Evolutionary conservation across 495 filamentous ascomycete genomes (phyloP), one percentile per base, ranked within the genome.

Genomic region (Usnea hakonensis): DNA sequence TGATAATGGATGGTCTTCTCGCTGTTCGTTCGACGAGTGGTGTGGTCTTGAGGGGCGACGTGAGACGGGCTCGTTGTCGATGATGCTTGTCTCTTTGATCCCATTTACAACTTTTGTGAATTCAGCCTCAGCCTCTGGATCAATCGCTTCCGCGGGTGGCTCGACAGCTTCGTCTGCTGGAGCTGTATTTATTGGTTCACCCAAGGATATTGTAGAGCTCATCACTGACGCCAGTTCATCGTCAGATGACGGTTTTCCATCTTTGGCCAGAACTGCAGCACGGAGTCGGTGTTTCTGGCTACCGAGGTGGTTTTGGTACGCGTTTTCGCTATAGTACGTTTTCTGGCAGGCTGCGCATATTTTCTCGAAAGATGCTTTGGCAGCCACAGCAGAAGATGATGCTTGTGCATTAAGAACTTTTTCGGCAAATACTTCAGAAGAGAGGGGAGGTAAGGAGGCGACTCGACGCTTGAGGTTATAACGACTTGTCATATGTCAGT

Each of bases 381-480:
- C 89, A 50, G 90, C 91, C 56, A 91, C 89, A 16, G 90, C 88
- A 17, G 83, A 87, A 9, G 91, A 86, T 7, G 83, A 83, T 35
- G 90, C 90, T 70, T 96, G 90, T 60, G 90, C 91, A 65, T 89
- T 89, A n/a, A 97, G 78, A 40, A 97, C 95, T 75, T 97, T 97
- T 65, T 98, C 94, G 69, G 90, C 90, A 75, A 98, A 98, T 8
- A 88, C 79, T 72, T 97, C 93, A 40, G 93, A 93, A 17, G 91
- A 85, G 28, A 98, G 88, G 0, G 94, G 95, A 23, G 94, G 92
- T 9, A 98, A 80, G 16, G 90, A 88, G 26, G 93, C 91, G 65
- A 98, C 88, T 63, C 92, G 89, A 66, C 94, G 90, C 75, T 98
- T 97, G 69, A 98, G 84, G 73, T 98, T 98, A 74, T 98, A 98